Conservation (phyloP, 352 stramenopile species). For the Aphanomyces astaci region DNA sequence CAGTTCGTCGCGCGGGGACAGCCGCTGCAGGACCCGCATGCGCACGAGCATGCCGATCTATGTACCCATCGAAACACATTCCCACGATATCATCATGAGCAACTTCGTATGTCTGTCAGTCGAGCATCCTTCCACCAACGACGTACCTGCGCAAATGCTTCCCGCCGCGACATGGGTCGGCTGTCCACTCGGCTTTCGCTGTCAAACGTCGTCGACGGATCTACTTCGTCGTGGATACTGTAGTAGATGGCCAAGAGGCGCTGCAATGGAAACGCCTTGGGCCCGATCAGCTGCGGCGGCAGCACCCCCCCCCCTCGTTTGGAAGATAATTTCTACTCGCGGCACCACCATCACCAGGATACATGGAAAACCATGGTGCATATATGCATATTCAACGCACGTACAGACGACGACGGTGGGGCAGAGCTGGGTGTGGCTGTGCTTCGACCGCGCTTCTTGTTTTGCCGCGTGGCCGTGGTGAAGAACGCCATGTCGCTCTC, state of each 20-base stretch:
- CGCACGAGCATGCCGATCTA: slow-evolving; percentile 65
- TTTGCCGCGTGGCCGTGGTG: slow-evolving; percentile 42
- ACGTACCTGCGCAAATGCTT: slow-evolving; percentile 9
- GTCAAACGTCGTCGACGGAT: background rate
- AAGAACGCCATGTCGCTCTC: slow-evolving; percentile 65
- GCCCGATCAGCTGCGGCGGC: slow-evolving; percentile 50
- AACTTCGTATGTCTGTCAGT: background rate
- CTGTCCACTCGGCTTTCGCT: background rate
- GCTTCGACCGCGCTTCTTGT: slow-evolving; percentile 21
- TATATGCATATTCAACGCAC: no score
- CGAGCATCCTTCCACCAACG: background rate
- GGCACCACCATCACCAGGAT: no score
- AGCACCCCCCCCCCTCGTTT: no score
- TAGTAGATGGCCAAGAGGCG: slow-evolving; percentile 69
- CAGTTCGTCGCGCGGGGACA: slow-evolving; percentile 51
- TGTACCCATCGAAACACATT: no score
- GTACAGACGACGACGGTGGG: background rate
- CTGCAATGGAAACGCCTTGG: slow-evolving; percentile 65
- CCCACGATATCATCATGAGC: no score
- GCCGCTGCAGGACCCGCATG: slow-evolving; percentile 72
- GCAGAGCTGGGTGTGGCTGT: background rate
- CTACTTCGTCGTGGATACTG: slow-evolving; percentile 37
- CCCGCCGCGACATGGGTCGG: background rate
- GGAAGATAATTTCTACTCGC: slow-evolving; percentile 1
- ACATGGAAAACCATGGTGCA: no score